These are phyloP conservation scores for Aspergillus sp. DNA, from an alignment of 2,329 filamentous ascomycete genomes.

Conservation along the genomic window DNA sequence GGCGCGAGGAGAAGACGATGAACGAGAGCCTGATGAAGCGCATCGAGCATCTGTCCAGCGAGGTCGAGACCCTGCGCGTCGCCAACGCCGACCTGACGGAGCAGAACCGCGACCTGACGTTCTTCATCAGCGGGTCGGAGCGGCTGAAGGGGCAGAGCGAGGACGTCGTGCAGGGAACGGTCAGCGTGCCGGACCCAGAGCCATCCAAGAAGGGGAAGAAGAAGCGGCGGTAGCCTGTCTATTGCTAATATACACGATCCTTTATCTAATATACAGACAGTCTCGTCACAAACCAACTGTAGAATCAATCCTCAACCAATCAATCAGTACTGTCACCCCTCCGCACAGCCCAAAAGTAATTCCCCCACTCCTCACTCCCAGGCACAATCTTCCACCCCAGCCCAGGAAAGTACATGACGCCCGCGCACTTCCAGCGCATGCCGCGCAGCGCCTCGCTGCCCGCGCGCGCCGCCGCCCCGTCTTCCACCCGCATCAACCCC, in stretches of 20 bases:
- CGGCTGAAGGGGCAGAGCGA: conserved; percentile 71
- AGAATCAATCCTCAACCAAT: too few species aligned
- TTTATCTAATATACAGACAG: too few species aligned
- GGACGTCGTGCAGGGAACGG: conserved; percentile 72
- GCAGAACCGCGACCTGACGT: conserved; percentile 80
- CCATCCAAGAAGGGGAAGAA: conserved; percentile 43
- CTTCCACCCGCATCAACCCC: conserved; percentile 51
- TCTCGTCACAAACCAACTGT: too few species aligned
- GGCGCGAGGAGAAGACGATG: conserved; percentile 84
- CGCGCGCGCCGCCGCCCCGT: conserved; percentile 21
- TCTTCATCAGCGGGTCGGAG: conserved; percentile 83
- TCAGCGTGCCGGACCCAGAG: conserved; percentile 59
- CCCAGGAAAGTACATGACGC: conserved; percentile 86
- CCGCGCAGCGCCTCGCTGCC: conserved; percentile 28
- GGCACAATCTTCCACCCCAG: conserved; percentile 82
- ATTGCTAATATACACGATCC: too few species aligned
- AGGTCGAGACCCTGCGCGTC: conserved; percentile 56
- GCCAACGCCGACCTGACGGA: conserved; percentile 74
- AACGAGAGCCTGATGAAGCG: conserved; percentile 76
- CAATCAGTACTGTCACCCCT: conserved; percentile 39
- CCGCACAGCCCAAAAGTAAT: conserved; percentile 92
- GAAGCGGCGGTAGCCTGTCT: neutral
- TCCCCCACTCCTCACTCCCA: conserved; percentile 82
- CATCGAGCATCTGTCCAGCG: conserved; percentile 64
- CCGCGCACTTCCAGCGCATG: conserved; percentile 66